Evolutionary conservation across 441 rosid genomes (phyloP), one percentile per base, ranked within the genome.

Genomic region (Euphorbia schlechtendalii): DNA sequence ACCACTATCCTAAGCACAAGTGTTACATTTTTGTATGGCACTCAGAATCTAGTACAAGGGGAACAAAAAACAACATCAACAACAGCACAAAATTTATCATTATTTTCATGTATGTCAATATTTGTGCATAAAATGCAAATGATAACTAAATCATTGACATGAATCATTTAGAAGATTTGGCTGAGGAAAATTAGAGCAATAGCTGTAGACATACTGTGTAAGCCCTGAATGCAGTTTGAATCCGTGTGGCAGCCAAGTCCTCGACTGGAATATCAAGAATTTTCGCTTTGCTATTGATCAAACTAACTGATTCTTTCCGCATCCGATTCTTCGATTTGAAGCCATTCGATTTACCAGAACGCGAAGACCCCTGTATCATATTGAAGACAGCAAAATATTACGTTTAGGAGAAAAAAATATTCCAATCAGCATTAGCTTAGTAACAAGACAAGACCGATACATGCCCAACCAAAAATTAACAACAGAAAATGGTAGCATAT

Each of bases 211-310:
- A 46, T 69, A 90, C 99, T 86, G 61, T 74, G 69, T 84, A 85
- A 21, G 95, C 93, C 69, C 89, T 78, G 60, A 88, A 86, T 70
- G 93, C 97, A 60, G 88, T 77, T 81, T 94, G 99, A 78, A 94
- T 91, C 69, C 81, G 78, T 55, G 74, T 82, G 63, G 98, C 99
- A 32, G 99, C 96, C 74, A 83, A 77, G 65, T 86, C 94, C 74
- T 89, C 92, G 64, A 66, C 76, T 30, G 86, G 83, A 73, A 75
- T 43, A 59, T 72, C 81, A 38, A 71, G 83, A 69, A 80, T 53
- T 52, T 57, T 76, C 12, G 71, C 46, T 68, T 73, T 77, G 56
- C 68, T 60, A 58, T 54, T 41, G 1, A 64, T 55, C 49, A 78
- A 62, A 43, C 41, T 64, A 61, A 36, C 48, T 8, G 77, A 69